phyloP scores from a whole-genome alignment of 345 rosid species.

The Salix exigua region DNA sequence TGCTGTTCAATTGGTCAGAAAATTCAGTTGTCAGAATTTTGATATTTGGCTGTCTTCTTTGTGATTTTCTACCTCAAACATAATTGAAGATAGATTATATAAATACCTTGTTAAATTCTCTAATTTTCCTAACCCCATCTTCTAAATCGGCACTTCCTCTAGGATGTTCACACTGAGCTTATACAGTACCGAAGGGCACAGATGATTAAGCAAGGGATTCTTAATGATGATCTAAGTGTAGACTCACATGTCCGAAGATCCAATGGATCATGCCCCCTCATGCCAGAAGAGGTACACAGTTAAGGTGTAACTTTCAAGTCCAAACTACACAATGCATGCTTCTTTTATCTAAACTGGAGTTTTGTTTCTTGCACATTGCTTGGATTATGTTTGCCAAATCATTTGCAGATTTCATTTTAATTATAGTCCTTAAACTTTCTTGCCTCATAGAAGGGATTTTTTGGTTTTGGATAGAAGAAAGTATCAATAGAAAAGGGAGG shows the following conservation, averaged over 20 bases:
- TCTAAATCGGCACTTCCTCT: constrained; percentile 22
- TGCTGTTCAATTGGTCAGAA: not conserved
- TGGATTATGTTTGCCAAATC: not conserved
- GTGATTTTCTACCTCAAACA: not conserved
- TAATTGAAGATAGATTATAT: constrained; percentile 7
- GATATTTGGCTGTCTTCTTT: not conserved
- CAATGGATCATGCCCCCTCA: constrained; percentile 88
- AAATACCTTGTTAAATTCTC: constrained; percentile 11
- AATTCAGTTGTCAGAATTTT: not conserved
- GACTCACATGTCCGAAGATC: constrained; percentile 69
- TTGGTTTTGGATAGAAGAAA: not conserved
- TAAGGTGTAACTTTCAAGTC: constrained; percentile 7
- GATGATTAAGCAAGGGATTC: constrained; percentile 75
- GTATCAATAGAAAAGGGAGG: not conserved
- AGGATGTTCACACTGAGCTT: constrained; percentile 97
- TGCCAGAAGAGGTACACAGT: constrained; percentile 88
- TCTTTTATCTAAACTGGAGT: constrained; percentile 6
- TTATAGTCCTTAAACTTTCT: not conserved
- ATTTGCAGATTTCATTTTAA: not conserved
- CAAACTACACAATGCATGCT: not conserved
- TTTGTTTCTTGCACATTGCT: constrained; percentile 1
- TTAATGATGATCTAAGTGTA: constrained; percentile 52
- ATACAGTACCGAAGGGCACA: constrained; percentile 83
- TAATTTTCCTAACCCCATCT: constrained; percentile 22
- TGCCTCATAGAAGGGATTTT: not conserved